Evolutionary conservation across 2,329 filamentous ascomycete species (phyloP), one percentile per base, ranked within the genome.

Genomic region (Boeremia lycopersici): DNA sequence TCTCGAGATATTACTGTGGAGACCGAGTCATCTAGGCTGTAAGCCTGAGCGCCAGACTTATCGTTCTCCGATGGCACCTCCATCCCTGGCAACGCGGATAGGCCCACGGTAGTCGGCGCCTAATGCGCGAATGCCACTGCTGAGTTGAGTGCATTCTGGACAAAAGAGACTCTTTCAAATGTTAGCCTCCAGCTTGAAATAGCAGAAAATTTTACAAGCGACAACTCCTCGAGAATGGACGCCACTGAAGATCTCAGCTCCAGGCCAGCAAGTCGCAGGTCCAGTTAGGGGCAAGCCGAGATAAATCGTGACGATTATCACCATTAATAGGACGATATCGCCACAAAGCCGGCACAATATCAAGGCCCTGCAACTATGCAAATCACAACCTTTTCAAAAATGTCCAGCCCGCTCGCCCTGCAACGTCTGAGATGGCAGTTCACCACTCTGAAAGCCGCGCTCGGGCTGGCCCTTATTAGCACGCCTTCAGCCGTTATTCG

Each of bases 401-500:
- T 17, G 23, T 17, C 6, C 19, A n/a, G 10, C 12, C 19, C 26
- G 33, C 12, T 6, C 17, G 26, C 15, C 31, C n/a, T 26, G 25
- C 44, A 19, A 26, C 9, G 28, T 13, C 35, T 35, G 19, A 30
- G 23, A 53, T 25, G 5, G 1, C n/a, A 19, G 17, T 29, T 26
- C 26, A 48, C 54, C 38, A n/a, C 28, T 61, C 53, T 10, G 53
- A 65, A 62, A 60, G 33, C 41, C 15, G 53, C 51, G n/a, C 58
- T 66, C 13, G 59, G 55, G 26, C 44, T 68, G 25, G 52, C n/a
- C 53, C 53, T 23, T 23, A 6, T 39, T 38, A 19, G 26, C 17
- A 41, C n/a, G 61, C 48, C 59, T 12, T 40, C 44, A 12, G 39
- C 56, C 30, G 56, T 63, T 28, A 62, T 68, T 36, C 46, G 59